Conservation (phyloP, 1,284 basidiomycete genomes). For the Coriolopsis trogii region DNA sequence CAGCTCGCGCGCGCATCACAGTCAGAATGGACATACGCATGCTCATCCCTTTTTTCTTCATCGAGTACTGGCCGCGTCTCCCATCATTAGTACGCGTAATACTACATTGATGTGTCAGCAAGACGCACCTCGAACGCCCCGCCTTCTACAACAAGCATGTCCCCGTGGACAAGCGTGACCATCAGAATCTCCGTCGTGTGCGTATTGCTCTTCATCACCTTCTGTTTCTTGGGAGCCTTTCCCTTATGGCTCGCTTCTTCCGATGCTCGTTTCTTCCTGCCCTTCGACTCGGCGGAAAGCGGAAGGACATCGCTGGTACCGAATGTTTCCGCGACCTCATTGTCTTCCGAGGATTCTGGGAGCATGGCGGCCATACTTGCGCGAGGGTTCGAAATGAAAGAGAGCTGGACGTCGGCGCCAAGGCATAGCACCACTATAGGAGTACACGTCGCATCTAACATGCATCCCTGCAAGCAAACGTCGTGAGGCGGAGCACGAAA, state of each 20-base stretch:
- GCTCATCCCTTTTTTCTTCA: conserved; percentile 9
- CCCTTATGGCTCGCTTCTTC: neutral
- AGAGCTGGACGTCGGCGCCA: conserved; percentile 38
- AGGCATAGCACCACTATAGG: conserved; percentile 32
- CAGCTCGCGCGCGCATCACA: too few relatives aligned
- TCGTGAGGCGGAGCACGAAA: neutral
- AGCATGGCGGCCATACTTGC: too few relatives aligned
- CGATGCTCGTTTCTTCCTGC: too few relatives aligned
- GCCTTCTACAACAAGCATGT: conserved; percentile 42
- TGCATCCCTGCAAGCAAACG: conserved; percentile 8
- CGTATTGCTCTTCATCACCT: conserved; percentile 5
- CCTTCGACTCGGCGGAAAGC: too few relatives aligned
- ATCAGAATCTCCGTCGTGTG: conserved; percentile 37
- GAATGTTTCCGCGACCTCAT: too few relatives aligned
- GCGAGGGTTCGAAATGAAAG: too few relatives aligned
- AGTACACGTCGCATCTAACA: conserved; percentile 15
- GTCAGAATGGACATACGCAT: conserved; percentile 7
- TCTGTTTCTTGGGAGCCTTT: neutral
- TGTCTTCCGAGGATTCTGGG: too few relatives aligned
- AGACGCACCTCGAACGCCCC: conserved; percentile 2
- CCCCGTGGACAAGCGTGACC: conserved; percentile 60
- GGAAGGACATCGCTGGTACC: too few relatives aligned
- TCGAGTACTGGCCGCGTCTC: conserved; percentile 3
- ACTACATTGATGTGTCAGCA: neutral
- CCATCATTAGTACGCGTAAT: neutral